These are phyloP conservation scores for Hemisphaericaspora subhashii DNA, from an alignment of 1,139 yeast species.

Conservation along the genomic window DNA sequence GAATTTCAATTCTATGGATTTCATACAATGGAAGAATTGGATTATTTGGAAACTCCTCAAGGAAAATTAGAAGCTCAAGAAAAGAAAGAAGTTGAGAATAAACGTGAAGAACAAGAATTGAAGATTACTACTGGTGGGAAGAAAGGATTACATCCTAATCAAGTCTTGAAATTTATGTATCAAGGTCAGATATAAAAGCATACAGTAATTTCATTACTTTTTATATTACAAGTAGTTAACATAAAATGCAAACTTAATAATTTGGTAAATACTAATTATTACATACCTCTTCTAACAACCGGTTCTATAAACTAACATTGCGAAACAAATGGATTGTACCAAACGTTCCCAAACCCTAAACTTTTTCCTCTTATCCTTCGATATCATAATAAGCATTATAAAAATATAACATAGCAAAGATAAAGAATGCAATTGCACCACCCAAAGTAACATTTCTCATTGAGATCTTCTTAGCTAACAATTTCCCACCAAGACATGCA, in stretches of 20 bases:
- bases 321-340: no score
- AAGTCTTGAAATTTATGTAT: slow-evolving; percentile 42
- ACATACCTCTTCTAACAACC: no score
- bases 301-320: no score
- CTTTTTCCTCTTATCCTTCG: slow-evolving; percentile 15
- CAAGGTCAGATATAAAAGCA: slow-evolving; percentile 35
- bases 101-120: slow-evolving; percentile 28
- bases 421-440: slow-evolving; percentile 82
- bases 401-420: slow-evolving; percentile 80
- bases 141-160: slow-evolving; percentile 36
- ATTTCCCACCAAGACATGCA: slow-evolving; percentile 93
- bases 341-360: not conserved
- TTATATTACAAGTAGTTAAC: no score
- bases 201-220: not conserved
- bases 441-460: slow-evolving; percentile 90
- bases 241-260: no score
- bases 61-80: slow-evolving; percentile 37
- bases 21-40: slow-evolving; percentile 50
- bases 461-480: slow-evolving; percentile 84
- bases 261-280: no score
- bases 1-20: slow-evolving; percentile 66
- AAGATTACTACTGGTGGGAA: slow-evolving; percentile 34
- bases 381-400: slow-evolving; percentile 54
- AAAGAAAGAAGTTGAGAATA: slow-evolving; percentile 28
- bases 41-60: slow-evolving; percentile 35